phyloP scores from a whole-genome alignment of 2,329 filamentous ascomycete species.

The Aspergillus jensenii region DNA sequence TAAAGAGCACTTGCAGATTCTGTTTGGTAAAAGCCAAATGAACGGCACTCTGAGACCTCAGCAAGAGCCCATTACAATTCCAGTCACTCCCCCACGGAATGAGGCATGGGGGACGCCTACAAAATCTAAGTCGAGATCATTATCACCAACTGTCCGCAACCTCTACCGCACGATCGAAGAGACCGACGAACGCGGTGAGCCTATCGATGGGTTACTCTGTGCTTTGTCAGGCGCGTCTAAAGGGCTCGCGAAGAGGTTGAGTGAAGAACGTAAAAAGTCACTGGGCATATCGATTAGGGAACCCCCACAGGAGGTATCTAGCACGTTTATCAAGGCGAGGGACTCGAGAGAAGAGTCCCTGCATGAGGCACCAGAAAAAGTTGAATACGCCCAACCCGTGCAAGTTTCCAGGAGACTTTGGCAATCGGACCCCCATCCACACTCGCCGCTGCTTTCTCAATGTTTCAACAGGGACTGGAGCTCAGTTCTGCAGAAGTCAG shows the following conservation, averaged over 20 bases:
- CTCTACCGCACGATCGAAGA: constrained; percentile 32
- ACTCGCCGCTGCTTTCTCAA: constrained; percentile 22
- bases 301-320: neutral
- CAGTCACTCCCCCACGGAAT: neutral
- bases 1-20: constrained; percentile 36
- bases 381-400: neutral
- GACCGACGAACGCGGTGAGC: constrained; percentile 27
- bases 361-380: neutral
- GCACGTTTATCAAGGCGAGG: neutral
- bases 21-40: constrained; percentile 14
- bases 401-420: constrained; percentile 16
- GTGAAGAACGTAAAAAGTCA: constrained; percentile 11
- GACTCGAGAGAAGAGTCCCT: neutral
- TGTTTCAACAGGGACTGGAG: constrained; percentile 20
- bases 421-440: constrained; percentile 15
- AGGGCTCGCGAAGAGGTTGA: constrained; percentile 9
- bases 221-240: constrained; percentile 26
- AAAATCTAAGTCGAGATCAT: constrained; percentile 6
- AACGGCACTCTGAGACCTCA: constrained; percentile 1
- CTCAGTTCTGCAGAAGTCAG: constrained; percentile 24
- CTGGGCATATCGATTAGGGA: neutral
- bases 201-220: constrained; percentile 28
- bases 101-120: constrained; percentile 5
- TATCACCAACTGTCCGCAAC: constrained; percentile 23
- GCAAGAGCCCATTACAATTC: neutral